These are phyloP conservation scores for Haplosporangium sp. DNA, from an alignment of 371 early-diverging fungal species.

Conservation along the genomic window DNA sequence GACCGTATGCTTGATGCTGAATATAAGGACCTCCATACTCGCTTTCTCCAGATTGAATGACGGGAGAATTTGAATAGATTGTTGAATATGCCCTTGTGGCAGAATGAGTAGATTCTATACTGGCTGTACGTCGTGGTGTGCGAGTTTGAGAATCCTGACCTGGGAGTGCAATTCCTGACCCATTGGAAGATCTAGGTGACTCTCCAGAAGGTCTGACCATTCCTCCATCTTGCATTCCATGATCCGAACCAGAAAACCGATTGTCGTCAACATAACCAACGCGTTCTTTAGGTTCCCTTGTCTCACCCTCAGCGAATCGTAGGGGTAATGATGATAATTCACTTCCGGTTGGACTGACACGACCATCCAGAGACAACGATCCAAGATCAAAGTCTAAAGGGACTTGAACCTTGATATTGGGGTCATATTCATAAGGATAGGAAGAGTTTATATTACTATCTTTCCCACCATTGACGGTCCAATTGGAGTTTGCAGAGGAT, in stretches of 20 bases:
- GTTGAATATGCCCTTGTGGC: conserved; percentile 41
- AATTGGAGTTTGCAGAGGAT: conserved; percentile 18
- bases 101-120: conserved; percentile 35
- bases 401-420: conserved; percentile 36
- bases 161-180: background rate
- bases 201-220: background rate
- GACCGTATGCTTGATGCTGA: conserved; percentile 32
- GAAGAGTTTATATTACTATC: background rate
- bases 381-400: conserved; percentile 46
- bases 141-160: conserved; percentile 9
- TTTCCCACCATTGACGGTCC: conserved; percentile 3
- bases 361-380: conserved; percentile 17
- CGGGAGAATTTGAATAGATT: conserved; percentile 35
- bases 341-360: background rate
- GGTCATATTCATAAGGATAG: background rate
- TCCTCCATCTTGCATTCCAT: conserved; percentile 17
- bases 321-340: conserved; percentile 29
- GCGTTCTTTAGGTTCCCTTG: conserved; percentile 40
- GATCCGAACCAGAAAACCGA: conserved; percentile 42
- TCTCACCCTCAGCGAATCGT: conserved; percentile 35
- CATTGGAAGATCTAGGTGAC: background rate
- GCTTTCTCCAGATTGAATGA: conserved; percentile 21
- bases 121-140: conserved; percentile 14
- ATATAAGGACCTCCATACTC: conserved; percentile 14
- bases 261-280: conserved; percentile 48